Conservation (phyloP, 2,329 filamentous ascomycete genomes). For the Metarhizium sp. region DNA sequence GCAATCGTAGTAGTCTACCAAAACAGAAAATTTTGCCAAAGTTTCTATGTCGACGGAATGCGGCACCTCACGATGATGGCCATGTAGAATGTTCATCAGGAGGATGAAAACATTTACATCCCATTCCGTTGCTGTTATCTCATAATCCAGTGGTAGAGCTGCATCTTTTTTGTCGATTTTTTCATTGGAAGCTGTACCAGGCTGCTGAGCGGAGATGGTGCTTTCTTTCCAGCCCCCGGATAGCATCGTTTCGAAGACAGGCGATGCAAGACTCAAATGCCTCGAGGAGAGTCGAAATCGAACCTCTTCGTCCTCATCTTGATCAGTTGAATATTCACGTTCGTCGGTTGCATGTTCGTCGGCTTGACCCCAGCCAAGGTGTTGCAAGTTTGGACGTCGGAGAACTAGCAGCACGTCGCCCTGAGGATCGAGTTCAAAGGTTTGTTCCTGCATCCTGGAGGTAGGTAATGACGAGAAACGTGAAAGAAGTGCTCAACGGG, state of each 20-base stretch:
- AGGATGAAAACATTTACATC: neutral
- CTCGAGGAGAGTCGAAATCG: conserved; percentile 20
- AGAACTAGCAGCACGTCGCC: conserved; percentile 1
- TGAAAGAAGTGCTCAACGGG: no score
- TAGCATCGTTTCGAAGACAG: conserved; percentile 10
- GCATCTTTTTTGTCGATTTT: neutral
- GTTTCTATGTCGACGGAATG: conserved; percentile 24
- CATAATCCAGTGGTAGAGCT: neutral
- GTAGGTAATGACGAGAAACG: no score
- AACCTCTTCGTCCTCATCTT: neutral
- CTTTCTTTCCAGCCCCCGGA: conserved; percentile 5
- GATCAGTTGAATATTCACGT: neutral
- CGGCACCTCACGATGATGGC: conserved; percentile 2
- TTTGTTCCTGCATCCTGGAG: neutral
- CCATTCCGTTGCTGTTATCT: conserved; percentile 1
- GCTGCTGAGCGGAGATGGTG: conserved; percentile 21
- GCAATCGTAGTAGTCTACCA: conserved; percentile 34
- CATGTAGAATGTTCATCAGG: conserved; percentile 1
- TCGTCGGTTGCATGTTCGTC: no score
- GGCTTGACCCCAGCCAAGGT: neutral
- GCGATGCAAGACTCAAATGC: conserved; percentile 24
- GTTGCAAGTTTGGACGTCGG: neutral
- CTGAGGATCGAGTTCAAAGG: neutral
- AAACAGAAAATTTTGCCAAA: conserved; percentile 31
- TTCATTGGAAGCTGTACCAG: neutral